Evolutionary conservation across 2,329 filamentous ascomycete genomes (phyloP), one percentile per base, ranked within the genome.

Genomic region (Pestalotiopsis sp.): DNA sequence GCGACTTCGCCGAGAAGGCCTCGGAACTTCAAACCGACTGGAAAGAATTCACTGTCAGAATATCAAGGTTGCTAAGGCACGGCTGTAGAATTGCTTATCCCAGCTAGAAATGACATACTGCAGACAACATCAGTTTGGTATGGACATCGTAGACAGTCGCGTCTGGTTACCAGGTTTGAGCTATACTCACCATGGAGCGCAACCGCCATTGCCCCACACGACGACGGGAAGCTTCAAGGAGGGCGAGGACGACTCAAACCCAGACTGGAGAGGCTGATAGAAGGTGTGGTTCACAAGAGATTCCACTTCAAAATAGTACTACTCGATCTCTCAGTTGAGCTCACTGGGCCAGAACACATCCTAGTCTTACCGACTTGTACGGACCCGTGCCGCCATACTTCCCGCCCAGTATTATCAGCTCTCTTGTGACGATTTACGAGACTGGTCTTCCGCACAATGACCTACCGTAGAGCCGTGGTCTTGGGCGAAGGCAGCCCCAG

Each of bases 151-250:
- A 52, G 9, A 52, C 3, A 52, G 4, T 72, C 6, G 27, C 27
- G 6, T 31, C 6, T 31, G 27, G 6, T 7, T 1, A 7, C 7
- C 6, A 31, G 27, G 27, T 7, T 31, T 31, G 27, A 7, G 68
- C 49, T 41, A 61, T 2, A 68, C 62, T 39, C 71, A 71, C 68
- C 76, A 69, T 66, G 71, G 71, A 36, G 68, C 68, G 73, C 76
- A 78, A 27, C 66, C 76, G 62, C 75, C 74, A 69, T 78, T 77
- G 60, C 76, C 76, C 75, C 75, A 78, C 31, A 78, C 69, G n/a
- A 78, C 61, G 39, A 77, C 72, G 27, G 76, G 76, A 20, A 78
- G 70, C 25, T 67, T 72, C 45, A 20, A 52, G 3, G 45, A 6
- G n/a, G 45, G 45, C 17, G 45, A 52, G 2, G 45, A 17, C 6